Evolutionary conservation across 176 grass and related monocot genomes (phyloP).

Genomic region (Aegilops longissima): DNA sequence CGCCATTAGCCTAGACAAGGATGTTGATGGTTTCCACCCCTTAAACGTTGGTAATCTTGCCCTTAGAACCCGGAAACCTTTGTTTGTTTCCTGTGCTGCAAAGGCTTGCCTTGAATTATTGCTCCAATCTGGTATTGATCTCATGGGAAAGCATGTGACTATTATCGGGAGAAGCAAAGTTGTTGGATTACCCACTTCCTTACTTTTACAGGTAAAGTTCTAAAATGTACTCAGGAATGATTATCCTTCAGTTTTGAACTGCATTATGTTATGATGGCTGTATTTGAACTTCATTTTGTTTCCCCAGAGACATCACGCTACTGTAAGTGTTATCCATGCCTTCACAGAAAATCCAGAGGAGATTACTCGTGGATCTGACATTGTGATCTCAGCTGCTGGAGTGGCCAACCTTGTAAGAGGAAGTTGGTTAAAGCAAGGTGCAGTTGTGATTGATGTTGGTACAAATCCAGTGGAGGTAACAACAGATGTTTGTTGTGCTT

Average conservation of each 20-base stretch:
- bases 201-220: constrained; percentile 74
- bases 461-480: constrained; percentile 92
- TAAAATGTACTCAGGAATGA: background rate
- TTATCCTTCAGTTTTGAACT: background rate
- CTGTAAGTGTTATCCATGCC: constrained; percentile 90
- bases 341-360: constrained; percentile 78
- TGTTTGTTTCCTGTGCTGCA: constrained; percentile 87
- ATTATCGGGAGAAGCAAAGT: constrained; percentile 96
- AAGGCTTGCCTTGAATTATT: constrained; percentile 86
- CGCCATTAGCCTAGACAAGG: constrained; percentile 69
- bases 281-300: constrained; percentile 8
- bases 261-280: background rate
- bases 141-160: constrained; percentile 83
- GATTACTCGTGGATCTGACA: constrained; percentile 81
- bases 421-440: constrained; percentile 82
- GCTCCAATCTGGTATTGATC: constrained; percentile 61
- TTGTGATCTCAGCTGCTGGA: constrained; percentile 92
- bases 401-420: constrained; percentile 89
- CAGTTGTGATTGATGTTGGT: constrained; percentile 92
- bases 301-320: constrained; percentile 84
- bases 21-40: constrained; percentile 97
- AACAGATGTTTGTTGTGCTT: background rate
- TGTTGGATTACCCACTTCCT: constrained; percentile 84
- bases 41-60: constrained; percentile 89
- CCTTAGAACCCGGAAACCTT: constrained; percentile 64